These are phyloP conservation scores for Gremmenia infestans DNA, from an alignment of 2,329 filamentous ascomycete genomes.

Conservation along the genomic window DNA sequence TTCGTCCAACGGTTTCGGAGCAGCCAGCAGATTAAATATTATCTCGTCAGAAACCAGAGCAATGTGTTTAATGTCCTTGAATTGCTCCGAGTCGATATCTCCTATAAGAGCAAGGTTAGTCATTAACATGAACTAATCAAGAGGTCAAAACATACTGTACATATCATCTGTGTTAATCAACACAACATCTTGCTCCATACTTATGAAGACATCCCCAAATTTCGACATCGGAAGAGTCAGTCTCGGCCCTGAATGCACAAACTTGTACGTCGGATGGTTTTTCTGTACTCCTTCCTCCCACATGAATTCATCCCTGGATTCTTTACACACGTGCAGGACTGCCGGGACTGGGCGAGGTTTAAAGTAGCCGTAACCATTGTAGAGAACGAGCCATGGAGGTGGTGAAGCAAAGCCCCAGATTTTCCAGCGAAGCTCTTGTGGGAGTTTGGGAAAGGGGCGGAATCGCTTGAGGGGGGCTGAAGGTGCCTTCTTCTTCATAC, in stretches of 20 bases:
- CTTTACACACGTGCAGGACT: not conserved
- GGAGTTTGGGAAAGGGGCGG: conserved; percentile 3
- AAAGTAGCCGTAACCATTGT: not conserved
- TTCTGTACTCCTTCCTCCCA: not conserved
- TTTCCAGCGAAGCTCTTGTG: conserved; percentile 1
- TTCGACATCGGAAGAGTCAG: not conserved
- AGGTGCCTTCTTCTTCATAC: too few species aligned
- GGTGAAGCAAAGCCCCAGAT: conserved; percentile 1
- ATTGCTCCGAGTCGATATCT: not conserved
- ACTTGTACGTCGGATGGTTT: not conserved
- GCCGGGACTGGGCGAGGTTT: not conserved
- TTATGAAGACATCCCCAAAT: not conserved
- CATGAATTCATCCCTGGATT: not conserved
- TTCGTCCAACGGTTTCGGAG: too few species aligned
- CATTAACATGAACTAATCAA: too few species aligned
- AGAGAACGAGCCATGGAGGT: not conserved
- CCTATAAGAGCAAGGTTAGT: not conserved
- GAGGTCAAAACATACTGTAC: not conserved
- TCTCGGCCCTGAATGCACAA: not conserved
- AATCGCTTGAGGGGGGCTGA: not conserved
- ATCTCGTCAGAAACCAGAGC: too few species aligned
- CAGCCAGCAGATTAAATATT: too few species aligned
- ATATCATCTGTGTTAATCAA: not conserved
- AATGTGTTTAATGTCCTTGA: too few species aligned
- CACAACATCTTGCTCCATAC: not conserved